Evolutionary conservation across 139 green algal genomes (phyloP).

Genomic region (Tetraselmis chui): DNA sequence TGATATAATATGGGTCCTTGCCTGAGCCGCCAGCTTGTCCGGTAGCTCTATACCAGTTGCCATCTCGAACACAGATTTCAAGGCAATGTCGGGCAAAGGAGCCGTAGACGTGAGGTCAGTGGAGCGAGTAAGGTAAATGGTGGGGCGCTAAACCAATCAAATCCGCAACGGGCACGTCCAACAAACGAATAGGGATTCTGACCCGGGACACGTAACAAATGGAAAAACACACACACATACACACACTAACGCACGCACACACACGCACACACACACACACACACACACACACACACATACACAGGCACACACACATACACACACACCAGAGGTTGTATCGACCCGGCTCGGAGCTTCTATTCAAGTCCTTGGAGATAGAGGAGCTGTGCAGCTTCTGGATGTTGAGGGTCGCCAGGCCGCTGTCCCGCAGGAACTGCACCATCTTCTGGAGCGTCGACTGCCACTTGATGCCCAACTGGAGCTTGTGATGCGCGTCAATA

Average conservation of each 20-base stretch:
- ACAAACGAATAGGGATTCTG: background rate
- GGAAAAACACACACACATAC: background rate
- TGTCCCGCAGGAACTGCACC: background rate
- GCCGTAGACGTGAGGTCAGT: background rate
- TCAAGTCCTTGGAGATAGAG: background rate
- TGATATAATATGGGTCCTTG: background rate
- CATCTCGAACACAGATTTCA: background rate
- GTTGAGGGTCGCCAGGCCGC: background rate
- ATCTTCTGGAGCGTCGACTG: background rate
- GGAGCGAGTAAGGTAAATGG: no score
- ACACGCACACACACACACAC: no score
- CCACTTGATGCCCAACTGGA: background rate
- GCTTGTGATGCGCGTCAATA: background rate
- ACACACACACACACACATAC: no score
- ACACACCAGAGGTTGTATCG: background rate
- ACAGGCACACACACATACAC: no score
- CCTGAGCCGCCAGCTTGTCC: background rate
- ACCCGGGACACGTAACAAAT: background rate
- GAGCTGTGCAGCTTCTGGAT: background rate
- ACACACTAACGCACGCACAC: no score
- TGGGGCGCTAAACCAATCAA: background rate
- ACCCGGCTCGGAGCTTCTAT: background rate
- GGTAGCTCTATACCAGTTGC: background rate
- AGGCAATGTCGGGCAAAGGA: background rate
- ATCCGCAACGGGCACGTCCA: background rate